Evolutionary conservation across 345 rosid genomes (phyloP), one percentile per base, ranked within the genome.

Genomic region (Ailanthus altissimus): DNA sequence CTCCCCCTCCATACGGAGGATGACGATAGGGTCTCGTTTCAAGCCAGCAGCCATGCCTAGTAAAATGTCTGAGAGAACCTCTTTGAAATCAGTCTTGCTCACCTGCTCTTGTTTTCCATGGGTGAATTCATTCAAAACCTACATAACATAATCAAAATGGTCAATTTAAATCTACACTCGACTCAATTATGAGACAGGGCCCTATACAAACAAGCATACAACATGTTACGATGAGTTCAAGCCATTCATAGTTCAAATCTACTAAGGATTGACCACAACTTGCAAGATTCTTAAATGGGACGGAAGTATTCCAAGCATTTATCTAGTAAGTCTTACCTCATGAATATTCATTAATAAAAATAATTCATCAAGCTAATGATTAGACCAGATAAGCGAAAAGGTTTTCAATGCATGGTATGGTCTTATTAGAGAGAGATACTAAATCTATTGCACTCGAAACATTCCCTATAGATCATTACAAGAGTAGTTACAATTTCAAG

Each of bases 41-140:
- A 94, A 83, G 68, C 99, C 97, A 36, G 94, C 91, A 20, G 99
- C 99, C 99, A 97, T 92, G 42, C 97, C 99, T 77, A 97, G 76
- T 76, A 97, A 79, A 45, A 94, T 87, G 80, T 96, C 99, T 4
- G 97, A 91, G 67, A 93, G 87, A 80, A 91, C 99, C 84, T 85
- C 97, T 85, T 91, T 93, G 64, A 93, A 96, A 81, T 87, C 94
- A 5, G 81, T 79, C 86, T 89, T 96, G 89, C 82, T 94, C 86
- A 93, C 97, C 81, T 86, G 89, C 83, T 79, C 90, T 83, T 88
- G 88, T 77, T 88, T 89, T 36, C 97, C 97, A 90, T 89, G 90
- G 4, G 94, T 94, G 88, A 96, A 96, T 80, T 96, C 98, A 67
- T 82, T 86, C 72, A 96, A 78, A 58, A 96, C 98, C 99, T 96